Conservation (phyloP, 2,329 filamentous ascomycete genomes). For the Cordyceps cicadae region DNA sequence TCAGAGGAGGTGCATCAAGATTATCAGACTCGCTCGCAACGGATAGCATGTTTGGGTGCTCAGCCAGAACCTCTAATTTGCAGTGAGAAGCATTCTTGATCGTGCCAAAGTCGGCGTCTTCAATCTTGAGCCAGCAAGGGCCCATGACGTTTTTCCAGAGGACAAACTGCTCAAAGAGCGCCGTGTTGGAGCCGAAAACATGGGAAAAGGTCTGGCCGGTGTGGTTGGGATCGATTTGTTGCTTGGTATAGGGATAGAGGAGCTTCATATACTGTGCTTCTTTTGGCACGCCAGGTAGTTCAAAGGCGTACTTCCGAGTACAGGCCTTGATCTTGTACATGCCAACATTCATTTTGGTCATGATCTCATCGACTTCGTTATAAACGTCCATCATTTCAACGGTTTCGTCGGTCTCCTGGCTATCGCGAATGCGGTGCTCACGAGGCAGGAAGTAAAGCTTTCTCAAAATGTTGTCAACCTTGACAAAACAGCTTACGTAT, state of each 20-base stretch:
- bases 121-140: slow-evolving; percentile 91
- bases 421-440: slow-evolving; percentile 46
- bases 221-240: slow-evolving; percentile 59
- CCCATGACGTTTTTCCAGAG: slow-evolving; percentile 99
- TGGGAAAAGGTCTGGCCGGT: slow-evolving; percentile 86
- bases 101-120: slow-evolving; percentile 72
- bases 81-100: slow-evolving; percentile 90
- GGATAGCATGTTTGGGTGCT: slow-evolving; percentile 67
- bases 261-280: slow-evolving; percentile 90
- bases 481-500: slow-evolving; percentile 89
- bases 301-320: slow-evolving; percentile 90
- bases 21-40: slow-evolving; percentile 70
- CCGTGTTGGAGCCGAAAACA: slow-evolving; percentile 87
- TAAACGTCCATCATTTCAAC: slow-evolving; percentile 87
- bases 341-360: slow-evolving; percentile 76
- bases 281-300: slow-evolving; percentile 76
- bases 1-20: slow-evolving; percentile 76
- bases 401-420: slow-evolving; percentile 64
- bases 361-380: slow-evolving; percentile 76
- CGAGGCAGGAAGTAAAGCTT: slow-evolving; percentile 92
- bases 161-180: slow-evolving; percentile 95
- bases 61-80: slow-evolving; percentile 82
- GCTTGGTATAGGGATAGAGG: slow-evolving; percentile 79
- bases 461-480: slow-evolving; percentile 86
- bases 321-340: slow-evolving; percentile 93